phyloP scores from a whole-genome alignment of 345 rosid genomes.

The Pugionium cornutum region DNA sequence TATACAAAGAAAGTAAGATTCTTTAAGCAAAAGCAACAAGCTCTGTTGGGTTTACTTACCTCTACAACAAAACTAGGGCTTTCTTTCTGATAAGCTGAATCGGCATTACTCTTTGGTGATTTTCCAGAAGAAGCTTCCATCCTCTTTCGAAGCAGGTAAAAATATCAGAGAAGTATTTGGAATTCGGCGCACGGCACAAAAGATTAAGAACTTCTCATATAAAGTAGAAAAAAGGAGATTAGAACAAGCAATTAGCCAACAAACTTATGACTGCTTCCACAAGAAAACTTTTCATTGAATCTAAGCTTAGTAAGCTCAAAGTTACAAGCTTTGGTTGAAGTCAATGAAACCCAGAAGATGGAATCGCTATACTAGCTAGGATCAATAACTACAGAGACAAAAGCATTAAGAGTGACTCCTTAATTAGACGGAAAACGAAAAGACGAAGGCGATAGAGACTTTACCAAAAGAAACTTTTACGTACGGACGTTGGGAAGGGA shows the following conservation, averaged over 20 bases:
- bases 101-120: too few species aligned
- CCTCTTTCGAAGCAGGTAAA: slow-evolving; percentile 6
- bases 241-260: neutral
- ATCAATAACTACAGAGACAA: slow-evolving; percentile 18
- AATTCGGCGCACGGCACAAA: neutral
- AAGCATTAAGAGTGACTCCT: neutral
- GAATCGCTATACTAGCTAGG: slow-evolving; percentile 2
- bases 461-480: slow-evolving; percentile 36
- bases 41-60: slow-evolving; percentile 42
- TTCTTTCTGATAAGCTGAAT: neutral
- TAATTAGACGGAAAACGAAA: slow-evolving; percentile 25
- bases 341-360: slow-evolving; percentile 25
- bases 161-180: neutral
- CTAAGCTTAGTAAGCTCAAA: slow-evolving; percentile 17
- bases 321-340: slow-evolving; percentile 21
- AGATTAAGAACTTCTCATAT: neutral
- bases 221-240: neutral
- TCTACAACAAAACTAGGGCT: slow-evolving; percentile 50
- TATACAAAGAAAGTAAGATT: slow-evolving; percentile 4
- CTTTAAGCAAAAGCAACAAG: slow-evolving; percentile 14
- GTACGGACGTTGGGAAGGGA: slow-evolving; percentile 34
- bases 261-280: slow-evolving; percentile 16
- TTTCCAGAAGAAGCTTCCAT: slow-evolving; percentile 22
- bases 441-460: slow-evolving; percentile 26
- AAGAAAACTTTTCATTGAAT: slow-evolving; percentile 17